Base-by-base conservation (phyloP, 441 rosid species). In the Eruca vesicaria region DNA sequence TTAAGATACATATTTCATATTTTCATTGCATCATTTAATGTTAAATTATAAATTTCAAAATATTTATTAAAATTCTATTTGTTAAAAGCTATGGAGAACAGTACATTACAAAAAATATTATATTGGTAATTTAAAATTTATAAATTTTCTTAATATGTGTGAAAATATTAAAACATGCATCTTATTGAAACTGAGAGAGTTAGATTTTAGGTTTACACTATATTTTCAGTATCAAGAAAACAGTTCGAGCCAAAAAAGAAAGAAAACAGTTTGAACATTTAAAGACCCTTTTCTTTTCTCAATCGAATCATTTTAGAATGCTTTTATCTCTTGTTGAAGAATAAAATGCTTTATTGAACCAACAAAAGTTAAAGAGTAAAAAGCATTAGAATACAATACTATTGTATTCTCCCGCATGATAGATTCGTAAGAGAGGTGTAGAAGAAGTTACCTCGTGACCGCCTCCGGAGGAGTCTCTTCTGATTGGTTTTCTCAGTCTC, bases 381-480 rank as follows among this genome's bases (percentile, higher is more conserved):
- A 64, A 58, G 67, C n/a, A 28, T 43, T 32, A 45, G 11, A 14
- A 69, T 32, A 56, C 38, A 76, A 64, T 71, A 76, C 19, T 43
- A 70, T 76, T 43, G 55, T 23, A 70, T 76, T 57, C 61, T 23
- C 21, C 18, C 28, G 50, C 65, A 63, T 38, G 66, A 29, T 69
- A n/a, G 70, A 63, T 63, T 56, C 43, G 66, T 62, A 76, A 35
- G 75, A 69, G 60, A 31, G 61, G 72, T 58, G 63, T 45, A 66
- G 75, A 61, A 35, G 55, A 68, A 73, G 58, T 78, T 81, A 89
- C 94, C 94, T 89, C 94, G 69, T 89, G 94, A 53, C 92, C 90
- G 29, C 72, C 80, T 69, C 87, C 89, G 9, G 88, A 57, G 18
- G 92, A 81, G 76, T 89, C 94, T 83, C 94, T 80, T 77, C 92